Evolutionary conservation across 345 rosid species (phyloP), one percentile per base, ranked within the genome.

Genomic region (Iberis pinnata): DNA sequence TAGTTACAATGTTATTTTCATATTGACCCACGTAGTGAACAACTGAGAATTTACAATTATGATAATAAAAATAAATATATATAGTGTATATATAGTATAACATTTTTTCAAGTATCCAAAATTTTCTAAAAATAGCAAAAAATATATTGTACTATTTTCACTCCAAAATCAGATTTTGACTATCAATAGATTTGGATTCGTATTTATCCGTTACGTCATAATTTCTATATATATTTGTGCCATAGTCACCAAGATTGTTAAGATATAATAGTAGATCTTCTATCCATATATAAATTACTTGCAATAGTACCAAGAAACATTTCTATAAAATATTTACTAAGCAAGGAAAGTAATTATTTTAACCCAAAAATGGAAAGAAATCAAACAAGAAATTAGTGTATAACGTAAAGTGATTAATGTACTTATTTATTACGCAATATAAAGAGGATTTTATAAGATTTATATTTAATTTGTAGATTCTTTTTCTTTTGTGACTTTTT

Each of bases 331-430:
- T 2, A 8, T 22, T 22, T 22, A 14, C 7, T 27, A 39, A 20
- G 16, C 9, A 20, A 50, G n/a, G n/a, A n/a, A n/a, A n/a, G n/a
- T n/a, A n/a, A n/a, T n/a, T n/a, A n/a, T n/a, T n/a, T n/a, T n/a
- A n/a, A n/a, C n/a, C n/a, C n/a, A n/a, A 32, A 40, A 59, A 42
- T 3, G 12, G 24, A 20, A 61, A 50, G 43, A 42, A 49, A 61
- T 41, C 33, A 40, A 41, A 41, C 8, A 40, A 13, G 13, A 49
- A 50, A 40, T 40, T 22, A 24, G 0, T 18, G 2, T 36, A 33
- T 49, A 60, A 49, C 57, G 32, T 42, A 31, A 41, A 27, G 31
- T 4, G 5, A 9, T 49, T 19, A 50, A 20, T 61, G 24, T 20
- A 41, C 29, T 37, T 47, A 19, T 56, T 43, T 19, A 29, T 56